These are phyloP conservation scores for Ulota crispa DNA, from an alignment of 225 moss, liverwort and hornwort genomes.

Conservation along the genomic window DNA sequence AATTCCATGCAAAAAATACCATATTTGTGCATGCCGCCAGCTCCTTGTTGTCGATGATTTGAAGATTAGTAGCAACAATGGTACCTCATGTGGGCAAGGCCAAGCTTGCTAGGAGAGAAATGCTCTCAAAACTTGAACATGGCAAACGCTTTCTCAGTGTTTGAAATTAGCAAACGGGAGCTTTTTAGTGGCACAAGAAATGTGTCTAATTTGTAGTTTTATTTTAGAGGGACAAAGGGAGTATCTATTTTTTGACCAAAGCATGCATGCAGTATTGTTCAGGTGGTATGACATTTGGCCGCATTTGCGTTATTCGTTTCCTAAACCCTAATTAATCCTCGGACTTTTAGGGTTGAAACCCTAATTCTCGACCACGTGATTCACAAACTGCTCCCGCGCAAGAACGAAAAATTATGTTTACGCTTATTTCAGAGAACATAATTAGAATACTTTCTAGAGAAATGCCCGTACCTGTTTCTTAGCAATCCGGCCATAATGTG, in stretches of 20 bases:
- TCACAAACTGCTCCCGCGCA: not conserved
- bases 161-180: too few species aligned
- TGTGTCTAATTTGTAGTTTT: too few species aligned
- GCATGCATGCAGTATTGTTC: not conserved
- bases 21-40: too few species aligned
- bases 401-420: not conserved
- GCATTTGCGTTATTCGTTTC: not conserved
- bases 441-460: not conserved
- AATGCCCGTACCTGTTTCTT: slow-evolving; percentile 63
- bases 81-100: too few species aligned
- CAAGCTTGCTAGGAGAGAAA: too few species aligned
- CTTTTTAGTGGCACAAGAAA: too few species aligned
- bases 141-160: too few species aligned
- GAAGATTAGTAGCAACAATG: too few species aligned
- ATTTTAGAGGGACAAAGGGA: too few species aligned
- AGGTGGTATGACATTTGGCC: not conserved
- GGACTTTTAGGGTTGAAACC: not conserved
- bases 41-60: too few species aligned
- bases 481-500: slow-evolving; percentile 81
- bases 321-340: not conserved
- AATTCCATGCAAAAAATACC: too few species aligned
- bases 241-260: not conserved
- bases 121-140: too few species aligned
- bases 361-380: not conserved
- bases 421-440: not conserved